phyloP scores from a whole-genome alignment of 306 rosid species.

The Trifolium pratense region DNA sequence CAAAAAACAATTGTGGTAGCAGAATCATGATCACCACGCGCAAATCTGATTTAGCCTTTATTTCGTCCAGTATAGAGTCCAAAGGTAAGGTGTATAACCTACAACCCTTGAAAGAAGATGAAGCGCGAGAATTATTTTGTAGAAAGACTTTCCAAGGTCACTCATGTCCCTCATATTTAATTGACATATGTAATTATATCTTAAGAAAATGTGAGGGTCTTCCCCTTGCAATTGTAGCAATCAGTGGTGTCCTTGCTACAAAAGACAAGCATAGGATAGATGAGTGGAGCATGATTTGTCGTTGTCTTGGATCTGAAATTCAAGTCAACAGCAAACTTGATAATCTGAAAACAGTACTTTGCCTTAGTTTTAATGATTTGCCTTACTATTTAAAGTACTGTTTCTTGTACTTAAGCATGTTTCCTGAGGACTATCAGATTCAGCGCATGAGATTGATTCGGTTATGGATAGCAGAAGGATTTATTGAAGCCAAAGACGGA shows the following conservation, averaged over 20 bases:
- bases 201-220: conserved; percentile 64
- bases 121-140: conserved; percentile 55
- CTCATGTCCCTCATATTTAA: conserved; percentile 53
- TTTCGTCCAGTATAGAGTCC: conserved; percentile 37
- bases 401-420: conserved; percentile 54
- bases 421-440: conserved; percentile 52
- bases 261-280: conserved; percentile 53
- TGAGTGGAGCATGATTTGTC: conserved; percentile 56
- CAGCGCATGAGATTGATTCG: conserved; percentile 53
- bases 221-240: conserved; percentile 73
- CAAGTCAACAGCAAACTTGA: conserved; percentile 45
- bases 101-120: conserved; percentile 48
- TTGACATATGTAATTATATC: conserved; percentile 39
- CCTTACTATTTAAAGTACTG: conserved; percentile 54
- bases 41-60: conserved; percentile 46
- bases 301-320: conserved; percentile 51
- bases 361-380: conserved; percentile 54
- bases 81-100: conserved; percentile 44
- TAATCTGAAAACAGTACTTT: conserved; percentile 47
- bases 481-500: conserved; percentile 51
- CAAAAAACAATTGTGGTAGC: conserved; percentile 54
- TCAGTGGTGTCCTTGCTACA: conserved; percentile 57
- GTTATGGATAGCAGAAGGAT: conserved; percentile 60
- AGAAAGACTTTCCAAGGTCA: conserved; percentile 53
- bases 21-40: conserved; percentile 65